Percentiles rank a stretch among this genome's conserved stretches.
Evolutionary conservation across 108 stramenopile genomes (phyloP).

Genomic region (Craspedostauros australis): DNA sequence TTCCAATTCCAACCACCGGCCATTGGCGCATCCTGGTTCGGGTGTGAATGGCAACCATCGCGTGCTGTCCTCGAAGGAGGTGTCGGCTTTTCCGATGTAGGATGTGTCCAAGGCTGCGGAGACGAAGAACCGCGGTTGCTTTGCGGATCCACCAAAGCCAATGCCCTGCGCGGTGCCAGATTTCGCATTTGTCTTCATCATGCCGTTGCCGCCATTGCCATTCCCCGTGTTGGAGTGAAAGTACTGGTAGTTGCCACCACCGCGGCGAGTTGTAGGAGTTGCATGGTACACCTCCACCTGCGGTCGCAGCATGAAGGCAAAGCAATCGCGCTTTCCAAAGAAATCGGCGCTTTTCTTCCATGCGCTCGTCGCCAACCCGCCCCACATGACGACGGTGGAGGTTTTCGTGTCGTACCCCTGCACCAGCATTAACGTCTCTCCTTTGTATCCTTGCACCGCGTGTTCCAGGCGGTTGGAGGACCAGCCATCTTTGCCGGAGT

Average conservation of each 20-base stretch:
- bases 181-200: background rate
- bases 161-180: conserved; percentile 42
- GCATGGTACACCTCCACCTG: conserved; percentile 18
- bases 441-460: background rate
- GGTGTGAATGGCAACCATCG: conserved; percentile 21
- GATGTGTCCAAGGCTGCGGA: conserved; percentile 45
- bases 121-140: conserved; percentile 39
- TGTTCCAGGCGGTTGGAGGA: no score
- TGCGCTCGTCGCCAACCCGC: conserved; percentile 39
- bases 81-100: conserved; percentile 24
- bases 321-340: conserved; percentile 51
- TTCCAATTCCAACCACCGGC: conserved; percentile 31
- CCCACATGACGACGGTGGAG: conserved; percentile 18
- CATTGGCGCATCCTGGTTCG: background rate
- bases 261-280: conserved; percentile 23
- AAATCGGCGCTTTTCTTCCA: conserved; percentile 41
- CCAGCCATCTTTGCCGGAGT: no score
- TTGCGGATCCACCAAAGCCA: conserved; percentile 49
- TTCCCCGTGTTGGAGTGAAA: conserved; percentile 27
- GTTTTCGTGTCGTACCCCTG: background rate
- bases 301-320: conserved; percentile 30
- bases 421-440: background rate
- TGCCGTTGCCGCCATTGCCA: background rate
- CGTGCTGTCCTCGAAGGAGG: conserved; percentile 45
- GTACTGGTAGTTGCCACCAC: conserved; percentile 45